Percentiles rank a stretch among this genome's conserved stretches.
Conservation (phyloP, 1,284 basidiomycete genomes). For the Flammula alnicola region DNA sequence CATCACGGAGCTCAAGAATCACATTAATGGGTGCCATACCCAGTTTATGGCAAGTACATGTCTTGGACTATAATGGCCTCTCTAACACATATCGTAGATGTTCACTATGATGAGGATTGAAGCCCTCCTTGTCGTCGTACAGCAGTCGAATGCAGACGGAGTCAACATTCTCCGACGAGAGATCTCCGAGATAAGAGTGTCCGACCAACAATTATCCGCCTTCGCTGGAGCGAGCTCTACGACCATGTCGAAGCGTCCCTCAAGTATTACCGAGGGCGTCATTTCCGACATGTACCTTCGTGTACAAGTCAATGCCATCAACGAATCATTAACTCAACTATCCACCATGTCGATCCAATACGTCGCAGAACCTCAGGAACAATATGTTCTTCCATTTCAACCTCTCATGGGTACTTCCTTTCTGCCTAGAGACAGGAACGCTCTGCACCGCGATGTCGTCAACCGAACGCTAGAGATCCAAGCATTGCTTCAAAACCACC, state of each 20-base stretch:
- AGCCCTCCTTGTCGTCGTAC: not conserved
- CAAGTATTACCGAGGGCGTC: not conserved
- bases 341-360: not conserved
- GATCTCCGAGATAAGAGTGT: not conserved
- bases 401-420: constrained; percentile 3
- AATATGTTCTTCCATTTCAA: constrained; percentile 7
- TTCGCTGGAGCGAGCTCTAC: constrained; percentile 1
- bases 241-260: not conserved
- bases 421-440: no score
- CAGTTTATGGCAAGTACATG: constrained; percentile 1
- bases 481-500: constrained; percentile 5
- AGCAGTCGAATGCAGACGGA: not conserved
- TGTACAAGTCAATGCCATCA: constrained; percentile 7
- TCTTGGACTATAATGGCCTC: not conserved
- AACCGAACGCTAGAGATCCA: constrained; percentile 7
- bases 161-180: not conserved
- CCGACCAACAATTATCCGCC: constrained; percentile 1
- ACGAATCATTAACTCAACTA: constrained; percentile 7
- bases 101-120: not conserved
- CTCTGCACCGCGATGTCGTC: constrained; percentile 4
- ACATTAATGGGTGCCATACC: constrained; percentile 1
- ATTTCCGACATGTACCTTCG: constrained; percentile 9
- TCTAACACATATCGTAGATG: not conserved
- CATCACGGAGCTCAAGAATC: not conserved
- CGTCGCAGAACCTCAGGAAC: constrained; percentile 8